phyloP scores from a whole-genome alignment of 441 rosid genomes.

The Euphorbia celastroides region DNA sequence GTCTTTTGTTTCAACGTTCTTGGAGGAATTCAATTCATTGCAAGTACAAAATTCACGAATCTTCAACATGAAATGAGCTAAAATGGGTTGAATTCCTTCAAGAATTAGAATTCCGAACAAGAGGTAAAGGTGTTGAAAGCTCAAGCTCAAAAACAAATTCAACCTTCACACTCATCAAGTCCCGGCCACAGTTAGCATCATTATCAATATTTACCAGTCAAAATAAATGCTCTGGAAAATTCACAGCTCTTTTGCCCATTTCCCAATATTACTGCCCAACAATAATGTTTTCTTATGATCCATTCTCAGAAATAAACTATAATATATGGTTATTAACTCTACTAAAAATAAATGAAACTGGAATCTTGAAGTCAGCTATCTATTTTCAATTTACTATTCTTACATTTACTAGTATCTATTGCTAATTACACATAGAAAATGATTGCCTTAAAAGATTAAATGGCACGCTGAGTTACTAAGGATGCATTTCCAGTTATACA shows the following conservation, averaged over 20 bases:
- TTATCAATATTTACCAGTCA: not conserved
- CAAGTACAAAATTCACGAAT: no score
- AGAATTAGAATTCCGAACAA: no score
- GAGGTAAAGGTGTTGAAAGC: not conserved
- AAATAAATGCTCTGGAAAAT: not conserved
- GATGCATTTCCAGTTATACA: no score
- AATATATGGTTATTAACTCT: not conserved
- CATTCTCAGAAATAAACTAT: not conserved
- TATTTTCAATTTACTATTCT: not conserved
- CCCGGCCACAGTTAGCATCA: not conserved
- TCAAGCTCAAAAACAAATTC: not conserved
- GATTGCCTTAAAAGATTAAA: no score
- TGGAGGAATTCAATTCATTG: no score
- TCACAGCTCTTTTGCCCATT: not conserved
- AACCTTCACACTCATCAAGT: not conserved
- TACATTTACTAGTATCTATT: not conserved
- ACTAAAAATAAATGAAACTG: not conserved
- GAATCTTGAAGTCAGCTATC: not conserved
- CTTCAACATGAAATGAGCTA: no score
- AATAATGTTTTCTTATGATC: not conserved
- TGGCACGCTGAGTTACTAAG: no score
- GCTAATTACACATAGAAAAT: not conserved
- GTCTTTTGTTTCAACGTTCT: no score
- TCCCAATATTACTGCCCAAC: not conserved
- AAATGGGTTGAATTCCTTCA: no score